Evolutionary conservation across 2,329 filamentous ascomycete genomes (phyloP), one percentile per base, ranked within the genome.

Genomic region (Pseudovirgaria hyperparasitica): DNA sequence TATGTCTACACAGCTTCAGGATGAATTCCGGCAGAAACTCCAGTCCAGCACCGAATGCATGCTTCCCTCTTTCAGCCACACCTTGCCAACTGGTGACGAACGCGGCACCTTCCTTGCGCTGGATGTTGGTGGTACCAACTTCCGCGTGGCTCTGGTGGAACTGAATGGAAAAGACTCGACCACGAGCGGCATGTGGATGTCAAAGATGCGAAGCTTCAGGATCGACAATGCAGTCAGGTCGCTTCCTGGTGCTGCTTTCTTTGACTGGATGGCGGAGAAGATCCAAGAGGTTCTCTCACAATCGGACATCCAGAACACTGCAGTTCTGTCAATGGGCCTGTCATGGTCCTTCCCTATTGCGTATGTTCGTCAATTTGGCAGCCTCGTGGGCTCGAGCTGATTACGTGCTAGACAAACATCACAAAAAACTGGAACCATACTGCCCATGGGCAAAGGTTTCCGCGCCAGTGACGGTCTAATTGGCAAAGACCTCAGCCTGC

Each of bases 121-220:
- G 22, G 87, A 96, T 50, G 92, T 96, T 80, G 87, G 87, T 31
- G 87, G 87, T 43, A 96, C 87, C 46, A 96, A 96, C 56, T 62
- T 94, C 36, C 80, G 87, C 52, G 86, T 96, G 39, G 94, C 87
- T 57, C 81, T 92, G 57, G 87, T 96, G 47, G 82, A 76, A 33
- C 61, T 96, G 46, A 47, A 46, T 30, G 69, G 68, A 17, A 57
- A 59, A 28, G 41, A 52, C 6, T 43, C 53, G n/a, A 54, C 51
- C 17, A 43, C 48, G 35, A 54, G 56, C 31, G 52, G 55, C 34
- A 63, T 76, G 60, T 57, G 60, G 32, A 70, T 75, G 29, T 50
- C 67, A 27, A 58, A 57, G 31, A 68, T 70, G 48, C 57, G 60
- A 19, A 64, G 60, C 23, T 68, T 62, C 38, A 54, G 54, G 25